Evolutionary conservation across 2,329 filamentous ascomycete species (phyloP).

Genomic region (Fusarium sp.): DNA sequence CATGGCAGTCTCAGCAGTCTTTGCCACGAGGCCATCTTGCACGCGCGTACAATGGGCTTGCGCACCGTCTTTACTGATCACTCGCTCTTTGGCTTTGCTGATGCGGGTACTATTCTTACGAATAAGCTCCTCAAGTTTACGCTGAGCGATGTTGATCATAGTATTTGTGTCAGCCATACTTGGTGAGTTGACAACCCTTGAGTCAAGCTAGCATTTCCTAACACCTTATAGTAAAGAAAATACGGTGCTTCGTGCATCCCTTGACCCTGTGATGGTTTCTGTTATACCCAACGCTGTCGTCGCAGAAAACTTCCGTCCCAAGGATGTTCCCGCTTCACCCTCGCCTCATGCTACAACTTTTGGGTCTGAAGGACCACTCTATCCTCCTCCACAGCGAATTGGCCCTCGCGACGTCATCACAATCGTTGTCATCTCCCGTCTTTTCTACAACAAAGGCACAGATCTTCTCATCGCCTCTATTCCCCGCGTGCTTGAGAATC

Average conservation of each 20-base stretch:
- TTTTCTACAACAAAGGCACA: slow-evolving; percentile 99
- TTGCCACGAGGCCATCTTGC: slow-evolving; percentile 94
- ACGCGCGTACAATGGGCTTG: slow-evolving; percentile 95
- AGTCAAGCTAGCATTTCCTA: slow-evolving; percentile 14
- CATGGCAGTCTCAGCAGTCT: slow-evolving; percentile 94
- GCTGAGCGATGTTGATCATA: slow-evolving; percentile 96
- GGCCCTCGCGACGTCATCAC: slow-evolving; percentile 91
- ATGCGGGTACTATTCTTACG: slow-evolving; percentile 94
- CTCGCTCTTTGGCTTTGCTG: slow-evolving; percentile 96
- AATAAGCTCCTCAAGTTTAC: slow-evolving; percentile 98
- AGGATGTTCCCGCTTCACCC: slow-evolving; percentile 58
- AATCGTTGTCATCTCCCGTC: slow-evolving; percentile 95
- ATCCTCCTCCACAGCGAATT: slow-evolving; percentile 74
- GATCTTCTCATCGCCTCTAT: slow-evolving; percentile 97
- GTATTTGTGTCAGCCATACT: slow-evolving; percentile 98
- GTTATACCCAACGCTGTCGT: slow-evolving; percentile 98
- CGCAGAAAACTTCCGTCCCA: slow-evolving; percentile 91
- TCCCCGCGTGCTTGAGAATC: slow-evolving; percentile 88
- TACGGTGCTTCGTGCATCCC: slow-evolving; percentile 91
- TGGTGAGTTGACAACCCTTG: slow-evolving; percentile 71
- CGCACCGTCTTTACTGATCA: slow-evolving; percentile 98
- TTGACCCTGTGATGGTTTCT: slow-evolving; percentile 97
- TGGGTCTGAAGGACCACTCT: slow-evolving; percentile 53
- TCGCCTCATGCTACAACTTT: slow-evolving; percentile 54
- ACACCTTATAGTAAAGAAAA: slow-evolving; percentile 85